Evolutionary conservation across 2,329 filamentous ascomycete species (phyloP).

Genomic region (Talaromyces sp.): DNA sequence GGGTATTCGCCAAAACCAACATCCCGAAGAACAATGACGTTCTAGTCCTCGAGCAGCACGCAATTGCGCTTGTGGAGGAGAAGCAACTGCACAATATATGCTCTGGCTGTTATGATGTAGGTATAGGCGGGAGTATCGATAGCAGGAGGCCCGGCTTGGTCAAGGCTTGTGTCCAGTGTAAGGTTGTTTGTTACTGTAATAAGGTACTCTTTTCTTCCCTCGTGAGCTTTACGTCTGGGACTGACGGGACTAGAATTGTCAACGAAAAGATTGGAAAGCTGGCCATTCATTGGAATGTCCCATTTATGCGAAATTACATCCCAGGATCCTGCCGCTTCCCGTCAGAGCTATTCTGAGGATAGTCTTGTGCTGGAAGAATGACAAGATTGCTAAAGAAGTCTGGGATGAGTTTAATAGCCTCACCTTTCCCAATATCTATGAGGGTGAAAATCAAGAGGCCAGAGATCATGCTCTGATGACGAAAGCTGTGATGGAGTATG

Average conservation of each 20-base stretch:
- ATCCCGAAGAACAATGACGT: slow-evolving; percentile 50
- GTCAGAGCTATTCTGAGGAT: slow-evolving; percentile 56
- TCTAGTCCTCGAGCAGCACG: slow-evolving; percentile 43
- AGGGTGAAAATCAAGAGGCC: slow-evolving; percentile 40
- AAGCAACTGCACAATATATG: slow-evolving; percentile 53
- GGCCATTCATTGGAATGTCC: slow-evolving; percentile 60
- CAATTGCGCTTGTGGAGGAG: slow-evolving; percentile 54
- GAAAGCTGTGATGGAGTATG: slow-evolving; percentile 54
- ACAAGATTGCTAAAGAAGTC: slow-evolving; percentile 19
- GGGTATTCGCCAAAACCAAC: slow-evolving; percentile 52
- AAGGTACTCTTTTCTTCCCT: slow-evolving; percentile 42
- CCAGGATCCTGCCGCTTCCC: slow-evolving; percentile 51
- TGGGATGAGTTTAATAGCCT: slow-evolving; percentile 45
- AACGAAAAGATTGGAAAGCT: slow-evolving; percentile 57
- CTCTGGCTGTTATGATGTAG: slow-evolving; percentile 53
- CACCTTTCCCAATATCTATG: slow-evolving; percentile 26
- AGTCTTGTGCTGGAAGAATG: slow-evolving; percentile 38
- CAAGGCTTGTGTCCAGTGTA: slow-evolving; percentile 58
- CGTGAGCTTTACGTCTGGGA: too few species aligned
- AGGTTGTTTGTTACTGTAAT: slow-evolving; percentile 57
- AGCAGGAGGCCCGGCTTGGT: slow-evolving; percentile 31
- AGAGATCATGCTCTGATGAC: slow-evolving; percentile 52
- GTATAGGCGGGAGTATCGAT: slow-evolving; percentile 23
- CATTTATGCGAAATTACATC: slow-evolving; percentile 46
- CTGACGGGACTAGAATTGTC: slow-evolving; percentile 48